These are phyloP conservation scores for Ampelocalamus luodianensis DNA, from an alignment of 176 grass and related monocot genomes.

Conservation along the genomic window DNA sequence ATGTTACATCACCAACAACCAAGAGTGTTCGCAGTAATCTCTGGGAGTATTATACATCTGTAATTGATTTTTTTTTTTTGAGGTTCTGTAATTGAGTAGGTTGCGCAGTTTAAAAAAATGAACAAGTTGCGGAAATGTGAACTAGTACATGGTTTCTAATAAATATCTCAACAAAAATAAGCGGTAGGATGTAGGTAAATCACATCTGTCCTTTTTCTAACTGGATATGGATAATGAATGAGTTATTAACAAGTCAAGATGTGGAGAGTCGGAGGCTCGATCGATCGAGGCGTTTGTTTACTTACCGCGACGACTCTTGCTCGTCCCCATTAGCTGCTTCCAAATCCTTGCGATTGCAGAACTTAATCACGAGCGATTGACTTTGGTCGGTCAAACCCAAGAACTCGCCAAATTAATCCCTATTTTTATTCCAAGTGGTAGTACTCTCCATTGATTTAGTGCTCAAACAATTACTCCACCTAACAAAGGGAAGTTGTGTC, in stretches of 20 bases:
- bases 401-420: neutral
- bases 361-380: neutral
- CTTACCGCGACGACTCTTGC: neutral
- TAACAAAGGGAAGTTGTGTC: neutral
- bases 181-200: constrained; percentile 1
- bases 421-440: neutral
- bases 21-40: neutral
- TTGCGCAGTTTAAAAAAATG: neutral
- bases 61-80: neutral
- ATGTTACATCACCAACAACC: neutral
- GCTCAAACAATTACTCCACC: neutral
- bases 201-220: neutral
- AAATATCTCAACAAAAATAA: neutral
- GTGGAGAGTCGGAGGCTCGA: neutral
- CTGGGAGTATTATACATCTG: neutral
- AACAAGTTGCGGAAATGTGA: neutral
- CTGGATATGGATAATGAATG: neutral
- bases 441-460: neutral
- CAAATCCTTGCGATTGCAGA: neutral
- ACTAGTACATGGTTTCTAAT: neutral
- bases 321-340: neutral
- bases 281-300: neutral
- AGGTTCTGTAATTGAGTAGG: neutral
- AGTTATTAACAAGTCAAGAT: neutral
- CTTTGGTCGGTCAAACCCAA: constrained; percentile 22